phyloP scores from a whole-genome alignment of 176 grass and related monocot species.

The Rhynchospora pubera region DNA sequence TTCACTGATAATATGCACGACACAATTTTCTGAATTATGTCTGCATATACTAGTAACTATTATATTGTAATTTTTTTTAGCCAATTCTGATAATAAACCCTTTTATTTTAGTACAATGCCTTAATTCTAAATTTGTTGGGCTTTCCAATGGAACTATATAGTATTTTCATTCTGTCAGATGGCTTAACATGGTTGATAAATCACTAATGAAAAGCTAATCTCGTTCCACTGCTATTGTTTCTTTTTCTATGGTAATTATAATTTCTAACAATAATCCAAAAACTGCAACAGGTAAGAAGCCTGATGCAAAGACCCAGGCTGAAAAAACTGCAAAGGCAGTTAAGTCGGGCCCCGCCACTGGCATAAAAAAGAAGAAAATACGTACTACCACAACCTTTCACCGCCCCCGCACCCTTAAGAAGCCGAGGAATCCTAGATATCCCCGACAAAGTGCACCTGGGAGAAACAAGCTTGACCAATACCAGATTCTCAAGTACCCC shows the following conservation, averaged over 20 bases:
- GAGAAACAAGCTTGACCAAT: conserved; percentile 79
- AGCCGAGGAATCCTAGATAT: conserved; percentile 49
- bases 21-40: too few species aligned
- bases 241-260: background rate
- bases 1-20: too few species aligned
- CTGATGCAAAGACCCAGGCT: conserved; percentile 55
- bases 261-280: background rate
- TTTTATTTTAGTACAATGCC: too few species aligned
- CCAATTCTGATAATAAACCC: too few species aligned
- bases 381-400: conserved; percentile 59
- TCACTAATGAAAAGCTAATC: too few species aligned
- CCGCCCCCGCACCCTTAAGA: conserved; percentile 53
- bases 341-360: conserved; percentile 31
- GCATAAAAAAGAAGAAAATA: conserved; percentile 63
- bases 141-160: too few species aligned
- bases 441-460: conserved; percentile 51
- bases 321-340: conserved; percentile 74
- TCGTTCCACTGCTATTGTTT: too few species aligned
- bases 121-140: too few species aligned
- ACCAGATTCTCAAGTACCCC: conserved; percentile 71
- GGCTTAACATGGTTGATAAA: too few species aligned
- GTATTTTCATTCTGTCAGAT: too few species aligned
- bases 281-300: conserved; percentile 5
- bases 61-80: too few species aligned
- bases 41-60: too few species aligned